phyloP scores from a whole-genome alignment of 2,329 filamentous ascomycete genomes.

The Helminthosporium solani region DNA sequence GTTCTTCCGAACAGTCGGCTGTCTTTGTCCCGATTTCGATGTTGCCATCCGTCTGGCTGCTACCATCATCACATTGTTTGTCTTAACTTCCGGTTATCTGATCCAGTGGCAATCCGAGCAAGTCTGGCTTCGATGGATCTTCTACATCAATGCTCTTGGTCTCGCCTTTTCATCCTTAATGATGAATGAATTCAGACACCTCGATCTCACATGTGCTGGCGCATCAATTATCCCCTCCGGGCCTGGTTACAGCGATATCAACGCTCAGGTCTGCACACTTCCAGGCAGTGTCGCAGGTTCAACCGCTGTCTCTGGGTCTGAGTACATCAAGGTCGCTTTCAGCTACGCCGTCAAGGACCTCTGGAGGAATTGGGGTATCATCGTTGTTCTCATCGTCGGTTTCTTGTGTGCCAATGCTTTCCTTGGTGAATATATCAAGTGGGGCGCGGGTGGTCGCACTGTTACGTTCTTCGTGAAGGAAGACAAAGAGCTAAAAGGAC shows the following conservation, averaged over 20 bases:
- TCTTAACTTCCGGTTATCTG: conserved; percentile 78
- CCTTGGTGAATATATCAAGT: conserved; percentile 75
- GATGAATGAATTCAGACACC: conserved; percentile 78
- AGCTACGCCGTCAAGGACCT: conserved; percentile 66
- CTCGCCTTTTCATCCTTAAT: conserved; percentile 76
- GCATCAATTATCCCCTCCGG: conserved; percentile 72
- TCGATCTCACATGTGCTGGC: conserved; percentile 67
- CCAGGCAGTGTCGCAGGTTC: conserved; percentile 69
- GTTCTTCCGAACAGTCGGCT: conserved; percentile 53
- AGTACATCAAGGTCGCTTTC: conserved; percentile 70
- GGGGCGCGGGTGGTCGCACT: conserved; percentile 76
- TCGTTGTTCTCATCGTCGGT: conserved; percentile 70
- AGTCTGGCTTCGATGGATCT: conserved; percentile 81
- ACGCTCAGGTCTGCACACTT: conserved; percentile 79
- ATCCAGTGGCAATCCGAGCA: conserved; percentile 77
- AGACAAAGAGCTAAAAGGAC: conserved; percentile 63
- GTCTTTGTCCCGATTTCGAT: conserved; percentile 77
- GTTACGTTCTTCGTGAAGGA: conserved; percentile 75
- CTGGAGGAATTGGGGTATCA: conserved; percentile 68
- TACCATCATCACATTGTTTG: conserved; percentile 76
- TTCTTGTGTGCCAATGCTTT: conserved; percentile 74
- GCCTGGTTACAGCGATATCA: conserved; percentile 66
- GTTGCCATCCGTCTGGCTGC: conserved; percentile 80
- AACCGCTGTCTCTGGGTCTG: conserved; percentile 61
- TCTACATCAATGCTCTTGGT: conserved; percentile 76